Conservation (phyloP, 306 rosid species). For the Fagus crenata region DNA sequence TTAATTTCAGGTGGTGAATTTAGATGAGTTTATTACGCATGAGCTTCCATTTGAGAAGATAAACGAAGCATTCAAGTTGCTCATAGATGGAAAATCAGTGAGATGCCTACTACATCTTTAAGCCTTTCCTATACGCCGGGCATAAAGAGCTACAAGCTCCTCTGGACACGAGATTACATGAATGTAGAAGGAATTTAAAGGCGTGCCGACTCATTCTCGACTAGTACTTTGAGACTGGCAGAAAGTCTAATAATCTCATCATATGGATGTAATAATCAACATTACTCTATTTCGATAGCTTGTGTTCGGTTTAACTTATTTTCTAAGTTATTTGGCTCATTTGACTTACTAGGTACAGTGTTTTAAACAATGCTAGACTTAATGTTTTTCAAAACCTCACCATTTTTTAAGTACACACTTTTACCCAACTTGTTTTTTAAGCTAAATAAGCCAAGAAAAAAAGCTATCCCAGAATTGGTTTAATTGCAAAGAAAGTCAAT, state of each 20-base stretch:
- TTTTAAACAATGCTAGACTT: too few relatives aligned
- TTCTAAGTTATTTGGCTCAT: too few relatives aligned
- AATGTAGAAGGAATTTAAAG: background rate
- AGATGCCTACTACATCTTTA: conserved; percentile 64
- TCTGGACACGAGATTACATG: too few relatives aligned
- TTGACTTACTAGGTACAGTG: too few relatives aligned
- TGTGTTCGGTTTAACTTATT: too few relatives aligned
- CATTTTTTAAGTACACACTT: too few relatives aligned
- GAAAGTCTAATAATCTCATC: background rate
- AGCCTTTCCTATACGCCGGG: background rate
- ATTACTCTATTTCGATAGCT: background rate
- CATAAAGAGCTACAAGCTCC: background rate
- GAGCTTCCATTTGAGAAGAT: conserved; percentile 83
- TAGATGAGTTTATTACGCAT: conserved; percentile 75
- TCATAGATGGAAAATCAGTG: conserved; percentile 58
- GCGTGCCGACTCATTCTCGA: background rate
- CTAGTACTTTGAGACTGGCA: too few relatives aligned
- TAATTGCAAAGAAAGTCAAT: background rate
- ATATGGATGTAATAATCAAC: background rate
- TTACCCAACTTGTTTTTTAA: too few relatives aligned
- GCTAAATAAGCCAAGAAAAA: too few relatives aligned
- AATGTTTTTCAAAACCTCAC: too few relatives aligned
- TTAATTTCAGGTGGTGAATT: conserved; percentile 49
- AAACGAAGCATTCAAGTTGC: conserved; percentile 66
- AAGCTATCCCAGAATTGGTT: background rate